Conservation (phyloP, 257 asterid genomes). For the Nicotiana attenuata region DNA sequence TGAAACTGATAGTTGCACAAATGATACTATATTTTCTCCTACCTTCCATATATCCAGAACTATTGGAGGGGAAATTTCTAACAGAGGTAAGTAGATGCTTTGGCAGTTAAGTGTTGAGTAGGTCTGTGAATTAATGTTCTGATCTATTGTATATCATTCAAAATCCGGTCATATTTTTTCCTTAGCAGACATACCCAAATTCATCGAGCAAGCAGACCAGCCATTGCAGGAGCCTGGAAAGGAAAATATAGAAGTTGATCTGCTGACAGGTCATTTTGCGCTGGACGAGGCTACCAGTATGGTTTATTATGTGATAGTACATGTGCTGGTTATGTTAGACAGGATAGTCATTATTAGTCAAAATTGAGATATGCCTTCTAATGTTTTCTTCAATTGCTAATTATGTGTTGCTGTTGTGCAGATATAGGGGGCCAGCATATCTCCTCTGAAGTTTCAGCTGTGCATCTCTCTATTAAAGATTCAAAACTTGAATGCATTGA, state of each 20-base stretch:
- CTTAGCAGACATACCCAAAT: slow-evolving; percentile 47
- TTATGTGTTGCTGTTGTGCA: slow-evolving; percentile 21
- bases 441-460: slow-evolving; percentile 64
- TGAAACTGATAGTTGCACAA: slow-evolving; percentile 32
- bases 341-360: background rate
- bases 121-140: background rate
- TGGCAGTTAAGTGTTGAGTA: background rate
- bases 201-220: slow-evolving; percentile 53
- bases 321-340: slow-evolving; percentile 19
- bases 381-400: slow-evolving; percentile 13
- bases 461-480: slow-evolving; percentile 58
- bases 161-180: slow-evolving; percentile 13
- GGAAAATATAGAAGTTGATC: slow-evolving; percentile 44
- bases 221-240: slow-evolving; percentile 45
- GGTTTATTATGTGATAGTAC: slow-evolving; percentile 13
- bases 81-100: slow-evolving; percentile 40
- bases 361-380: background rate
- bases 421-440: slow-evolving; percentile 46
- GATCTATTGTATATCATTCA: slow-evolving; percentile 5
- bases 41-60: slow-evolving; percentile 58
- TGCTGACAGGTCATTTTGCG: slow-evolving; percentile 20
- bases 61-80: slow-evolving; percentile 50
- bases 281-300: slow-evolving; percentile 15
- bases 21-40: slow-evolving; percentile 85
- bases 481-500: slow-evolving; percentile 80